Percentiles rank a stretch among this genome's conserved stretches.
These are phyloP conservation scores for Mycena epipterygia DNA, from an alignment of 768 basidiomycete species.

Conservation along the genomic window DNA sequence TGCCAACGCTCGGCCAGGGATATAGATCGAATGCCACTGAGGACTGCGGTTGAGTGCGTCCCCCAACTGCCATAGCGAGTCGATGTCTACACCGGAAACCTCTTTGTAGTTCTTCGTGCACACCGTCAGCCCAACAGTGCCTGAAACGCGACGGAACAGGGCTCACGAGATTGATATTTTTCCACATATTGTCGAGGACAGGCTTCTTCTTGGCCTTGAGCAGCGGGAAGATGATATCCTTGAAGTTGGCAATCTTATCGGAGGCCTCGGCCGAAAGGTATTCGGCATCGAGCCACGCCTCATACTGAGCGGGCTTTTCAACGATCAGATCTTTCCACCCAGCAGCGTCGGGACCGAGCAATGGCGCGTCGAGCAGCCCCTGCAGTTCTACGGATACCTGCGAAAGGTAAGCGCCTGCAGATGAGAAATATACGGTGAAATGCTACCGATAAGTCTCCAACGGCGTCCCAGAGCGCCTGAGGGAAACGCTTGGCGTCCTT, in stretches of 20 bases:
- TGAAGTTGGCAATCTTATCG: conserved; percentile 61
- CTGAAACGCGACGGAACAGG: neutral
- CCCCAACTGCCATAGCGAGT: conserved; percentile 74
- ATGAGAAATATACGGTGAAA: neutral
- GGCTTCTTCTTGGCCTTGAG: conserved; percentile 63
- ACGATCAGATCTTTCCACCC: conserved; percentile 64
- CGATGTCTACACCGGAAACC: conserved; percentile 66
- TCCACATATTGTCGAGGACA: conserved; percentile 76
- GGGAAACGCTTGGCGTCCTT: conserved; percentile 83
- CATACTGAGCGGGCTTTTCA: conserved; percentile 71
- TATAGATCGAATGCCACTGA: conserved; percentile 68
- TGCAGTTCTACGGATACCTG: conserved; percentile 78
- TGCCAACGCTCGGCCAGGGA: conserved; percentile 37
- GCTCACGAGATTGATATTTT: conserved; percentile 69
- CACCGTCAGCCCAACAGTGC: conserved; percentile 21
- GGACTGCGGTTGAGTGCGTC: conserved; percentile 66
- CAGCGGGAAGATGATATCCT: conserved; percentile 71
- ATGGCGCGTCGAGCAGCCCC: conserved; percentile 71
- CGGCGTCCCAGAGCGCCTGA: conserved; percentile 83
- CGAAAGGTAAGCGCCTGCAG: conserved; percentile 3
- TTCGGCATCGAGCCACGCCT: conserved; percentile 79
- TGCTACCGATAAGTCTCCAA: conserved; percentile 83
- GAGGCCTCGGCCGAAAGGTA: conserved; percentile 72
- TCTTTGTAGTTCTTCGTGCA: conserved; percentile 74
- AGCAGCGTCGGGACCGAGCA: conserved; percentile 69